A percentile compares a stretch with the other conserved stretches of the same genome.
These are phyloP conservation scores for Apiotrichum porosum DNA, from an alignment of 1,284 basidiomycete species.

Conservation along the genomic window DNA sequence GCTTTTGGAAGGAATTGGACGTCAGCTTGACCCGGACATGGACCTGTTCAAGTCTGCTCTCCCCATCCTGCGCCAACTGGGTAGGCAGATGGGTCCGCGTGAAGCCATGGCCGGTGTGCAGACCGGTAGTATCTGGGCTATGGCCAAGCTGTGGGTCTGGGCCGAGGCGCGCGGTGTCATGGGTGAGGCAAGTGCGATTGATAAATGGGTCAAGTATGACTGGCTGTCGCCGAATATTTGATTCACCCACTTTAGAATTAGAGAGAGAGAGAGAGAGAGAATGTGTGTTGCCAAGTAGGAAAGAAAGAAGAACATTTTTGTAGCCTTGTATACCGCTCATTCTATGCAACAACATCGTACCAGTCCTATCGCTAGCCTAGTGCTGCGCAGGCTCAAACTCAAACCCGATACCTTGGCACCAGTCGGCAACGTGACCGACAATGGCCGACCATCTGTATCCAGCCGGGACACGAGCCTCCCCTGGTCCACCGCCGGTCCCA, in stretches of 20 bases:
- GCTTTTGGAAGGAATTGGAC: conserved; percentile 89
- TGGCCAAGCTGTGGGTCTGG: conserved; percentile 90
- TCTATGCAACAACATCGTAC: too few relatives aligned
- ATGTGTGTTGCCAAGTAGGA: too few relatives aligned
- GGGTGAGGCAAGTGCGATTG: conserved; percentile 70
- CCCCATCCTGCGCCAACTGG: conserved; percentile 82
- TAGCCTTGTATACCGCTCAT: too few relatives aligned
- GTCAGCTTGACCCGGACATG: conserved; percentile 85
- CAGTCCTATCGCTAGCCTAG: too few relatives aligned
- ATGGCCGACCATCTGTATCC: conserved; percentile 4
- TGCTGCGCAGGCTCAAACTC: conserved; percentile 2
- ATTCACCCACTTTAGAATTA: too few relatives aligned
- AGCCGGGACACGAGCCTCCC: conserved; percentile 3
- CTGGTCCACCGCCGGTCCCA: conserved; percentile 5
- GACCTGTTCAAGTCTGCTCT: conserved; percentile 90
- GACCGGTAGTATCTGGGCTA: conserved; percentile 67
- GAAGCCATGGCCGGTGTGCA: conserved; percentile 64
- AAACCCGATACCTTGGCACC: conserved; percentile 6
- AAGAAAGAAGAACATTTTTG: too few relatives aligned
- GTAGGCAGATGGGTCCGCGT: conserved; percentile 76
- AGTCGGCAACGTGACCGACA: not conserved
- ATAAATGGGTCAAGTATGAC: conserved; percentile 49
- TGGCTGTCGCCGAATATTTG: conserved; percentile 9
- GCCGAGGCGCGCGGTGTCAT: conserved; percentile 81
- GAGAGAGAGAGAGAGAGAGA: too few relatives aligned